A percentile compares a stretch with the other conserved stretches of the same genome.
Evolutionary conservation across 2,329 filamentous ascomycete species (phyloP).

Genomic region (Didymella keratinophila): DNA sequence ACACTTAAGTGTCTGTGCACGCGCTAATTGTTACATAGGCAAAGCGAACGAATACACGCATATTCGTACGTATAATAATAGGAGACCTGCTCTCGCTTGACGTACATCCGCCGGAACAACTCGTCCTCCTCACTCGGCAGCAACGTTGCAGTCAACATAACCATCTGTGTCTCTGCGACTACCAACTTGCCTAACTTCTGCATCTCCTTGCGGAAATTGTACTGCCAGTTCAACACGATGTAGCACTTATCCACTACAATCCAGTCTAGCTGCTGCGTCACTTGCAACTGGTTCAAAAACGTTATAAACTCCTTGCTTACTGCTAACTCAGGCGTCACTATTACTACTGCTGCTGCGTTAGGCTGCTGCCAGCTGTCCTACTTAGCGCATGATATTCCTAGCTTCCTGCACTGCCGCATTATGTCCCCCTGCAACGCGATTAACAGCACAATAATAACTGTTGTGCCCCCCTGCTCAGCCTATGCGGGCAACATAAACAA

Average conservation of each 20-base stretch:
- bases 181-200: slow-evolving; percentile 26
- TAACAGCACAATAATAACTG: background rate
- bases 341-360: slow-evolving; percentile 27
- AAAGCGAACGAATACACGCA: no score
- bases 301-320: slow-evolving; percentile 29
- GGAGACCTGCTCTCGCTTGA: no score
- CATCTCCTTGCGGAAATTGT: slow-evolving; percentile 24
- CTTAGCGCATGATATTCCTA: slow-evolving; percentile 24
- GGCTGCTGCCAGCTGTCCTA: slow-evolving; percentile 27
- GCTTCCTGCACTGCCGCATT: background rate
- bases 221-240: slow-evolving; percentile 27
- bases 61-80: no score
- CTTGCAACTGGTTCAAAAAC: slow-evolving; percentile 29
- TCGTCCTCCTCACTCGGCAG: slow-evolving; percentile 21
- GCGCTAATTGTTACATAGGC: no score
- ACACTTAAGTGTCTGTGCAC: no score
- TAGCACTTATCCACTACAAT: slow-evolving; percentile 32
- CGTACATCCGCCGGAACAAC: background rate
- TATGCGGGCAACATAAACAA: background rate
- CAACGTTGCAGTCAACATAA: slow-evolving; percentile 33
- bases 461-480: background rate
- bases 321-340: slow-evolving; percentile 36
- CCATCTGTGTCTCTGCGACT: slow-evolving; percentile 30
- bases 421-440: background rate
- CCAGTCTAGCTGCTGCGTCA: slow-evolving; percentile 25